Evolutionary conservation across 371 early-diverging fungal species (phyloP), one percentile per base, ranked within the genome.

Genomic region (Mortierella sp.): DNA sequence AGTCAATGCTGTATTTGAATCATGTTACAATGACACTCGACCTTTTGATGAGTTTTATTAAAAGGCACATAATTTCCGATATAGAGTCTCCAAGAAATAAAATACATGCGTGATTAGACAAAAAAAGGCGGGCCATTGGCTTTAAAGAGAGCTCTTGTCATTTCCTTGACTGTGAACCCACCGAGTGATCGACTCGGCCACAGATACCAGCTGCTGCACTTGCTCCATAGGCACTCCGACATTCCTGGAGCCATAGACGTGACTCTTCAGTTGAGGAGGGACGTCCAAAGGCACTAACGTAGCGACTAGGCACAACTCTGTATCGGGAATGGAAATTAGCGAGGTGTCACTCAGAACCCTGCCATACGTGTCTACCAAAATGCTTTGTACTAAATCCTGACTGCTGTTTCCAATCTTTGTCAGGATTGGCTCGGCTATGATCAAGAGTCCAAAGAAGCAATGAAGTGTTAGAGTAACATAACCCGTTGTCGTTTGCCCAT

Each of bases 41-140:
- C 98, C 98, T 0, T 97, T 97, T 85, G 97, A 96, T 77, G 98
- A 98, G 83, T 95, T 97, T 37, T 95, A 95, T 51, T 78, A 73
- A 57, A 60, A 20, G 1, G 45, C 18, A 16, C 12, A 55, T 55
- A 28, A 24, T 10, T 14, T 4, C 30, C 20, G 9, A 55, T 28
- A 55, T 55, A 55, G 55, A 55, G 28, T 6, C 28, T 28, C 30
- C 26, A 55, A 12, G 28, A 55, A 24, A 55, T 14, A 28, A 55
- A 55, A 55, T 55, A 55, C 55, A 28, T 18, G 49, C 12, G 14
- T 5, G 12, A 49, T 14, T 55, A 40, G 10, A 26, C n/a, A 45
- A 60, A 37, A 20, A 30, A 16, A 37, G 24, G 5, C 18, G 4
- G n/a, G 22, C 11, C 4, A 26, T 3, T 10, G 40, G 2, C 4